Base-by-base conservation (phyloP, 768 basidiomycete species). In the Aureoboletus auriporus region DNA sequence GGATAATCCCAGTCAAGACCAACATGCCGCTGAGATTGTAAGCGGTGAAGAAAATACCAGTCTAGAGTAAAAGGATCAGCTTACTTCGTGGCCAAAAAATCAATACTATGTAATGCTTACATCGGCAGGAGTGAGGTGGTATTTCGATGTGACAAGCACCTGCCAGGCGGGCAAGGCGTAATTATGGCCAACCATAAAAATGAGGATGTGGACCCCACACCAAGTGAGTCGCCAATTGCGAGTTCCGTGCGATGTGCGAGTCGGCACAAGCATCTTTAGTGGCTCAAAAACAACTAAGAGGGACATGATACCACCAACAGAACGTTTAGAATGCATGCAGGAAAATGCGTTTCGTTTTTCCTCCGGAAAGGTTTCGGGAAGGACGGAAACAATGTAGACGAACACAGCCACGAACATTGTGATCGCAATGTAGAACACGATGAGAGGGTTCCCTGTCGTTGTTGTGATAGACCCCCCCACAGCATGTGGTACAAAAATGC, bases 281-380 rank as follows among this genome's bases (percentile, higher is more conserved):
- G 63, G 63, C 20, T 58, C 56, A 8, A 69, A 54, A 14, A 60
- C 17, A 29, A 50, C 33, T 5, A 51, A 42, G 10, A 60, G 30
- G 11, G 35, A 16, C 10, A 17, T 30, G 17, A 13, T 38, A 23
- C 12, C 8, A 2, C 39, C 39, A 1, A 6, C 4, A 9, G 47
- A 33, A 16, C 20, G 20, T 23, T 23, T 23, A 5, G 9, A 20
- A 4, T 34, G 46, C 34, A 53, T 42, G 20, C 17, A 33, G 4
- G 49, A 55, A 1, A 65, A 42, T 20, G 52, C 51, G 1, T 54
- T 53, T n/a, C 60, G 53, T 27, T 59, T 63, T 11, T 57, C 50
- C 33, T 62, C 42, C 0, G 60, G 52, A 27, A 69, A 61, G 12
- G 68, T 60, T 49, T 69, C 67, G 1, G 68, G 67, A 2, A 70